phyloP scores from a whole-genome alignment of 805 yeast genomes.

The Saturnispora ahearnii region DNA sequence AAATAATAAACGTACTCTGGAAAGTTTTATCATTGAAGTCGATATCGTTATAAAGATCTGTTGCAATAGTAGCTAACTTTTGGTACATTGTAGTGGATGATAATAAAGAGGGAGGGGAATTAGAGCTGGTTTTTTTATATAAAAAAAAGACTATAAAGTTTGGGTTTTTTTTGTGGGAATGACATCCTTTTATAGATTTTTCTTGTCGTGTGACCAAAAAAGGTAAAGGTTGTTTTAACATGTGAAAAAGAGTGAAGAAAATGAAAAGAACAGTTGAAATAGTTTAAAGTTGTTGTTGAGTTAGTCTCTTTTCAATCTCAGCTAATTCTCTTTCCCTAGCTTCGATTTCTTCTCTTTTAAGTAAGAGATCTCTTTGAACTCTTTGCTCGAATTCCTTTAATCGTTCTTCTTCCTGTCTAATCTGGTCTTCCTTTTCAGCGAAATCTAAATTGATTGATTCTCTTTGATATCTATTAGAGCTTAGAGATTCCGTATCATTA shows the following conservation, averaged over 20 bases:
- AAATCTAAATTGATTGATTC: conserved; percentile 6
- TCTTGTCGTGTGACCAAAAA: background rate
- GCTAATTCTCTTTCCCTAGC: conserved; percentile 79
- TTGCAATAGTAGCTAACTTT: conserved; percentile 6
- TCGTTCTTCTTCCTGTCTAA: conserved; percentile 82
- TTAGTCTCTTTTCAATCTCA: conserved; percentile 51
- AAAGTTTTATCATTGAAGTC: conserved; percentile 18
- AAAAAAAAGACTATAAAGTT: background rate
- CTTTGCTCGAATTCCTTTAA: conserved; percentile 78
- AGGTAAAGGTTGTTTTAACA: background rate
- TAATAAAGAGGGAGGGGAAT: too few relatives aligned
- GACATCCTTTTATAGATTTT: background rate
- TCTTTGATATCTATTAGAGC: background rate
- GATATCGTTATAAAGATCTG: conserved; percentile 15
- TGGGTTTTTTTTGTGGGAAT: background rate
- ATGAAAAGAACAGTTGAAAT: background rate
- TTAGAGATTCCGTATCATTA: conserved; percentile 1
- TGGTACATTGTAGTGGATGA: background rate
- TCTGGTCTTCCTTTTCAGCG: conserved; percentile 69
- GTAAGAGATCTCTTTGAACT: conserved; percentile 77
- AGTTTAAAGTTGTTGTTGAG: conserved; percentile 16
- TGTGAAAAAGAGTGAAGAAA: background rate
- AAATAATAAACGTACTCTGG: conserved; percentile 18
- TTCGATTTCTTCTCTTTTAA: conserved; percentile 72
- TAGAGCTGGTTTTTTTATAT: background rate